These are phyloP conservation scores for Tetragonia tetragonoides DNA, from an alignment of 148 eudicot genomes.

Conservation along the genomic window DNA sequence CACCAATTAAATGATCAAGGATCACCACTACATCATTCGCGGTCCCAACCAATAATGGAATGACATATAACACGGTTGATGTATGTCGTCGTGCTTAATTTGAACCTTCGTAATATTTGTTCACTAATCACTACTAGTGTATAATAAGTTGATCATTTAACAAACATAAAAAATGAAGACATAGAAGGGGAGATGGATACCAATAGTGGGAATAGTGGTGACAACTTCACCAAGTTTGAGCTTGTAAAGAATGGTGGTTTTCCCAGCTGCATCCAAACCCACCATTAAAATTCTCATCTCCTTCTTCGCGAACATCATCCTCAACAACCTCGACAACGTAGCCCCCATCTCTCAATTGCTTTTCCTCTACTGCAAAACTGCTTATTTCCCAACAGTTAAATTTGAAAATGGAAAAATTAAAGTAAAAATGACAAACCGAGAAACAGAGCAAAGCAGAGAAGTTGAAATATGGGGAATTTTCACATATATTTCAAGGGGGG, in stretches of 20 bases:
- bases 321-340: constrained; percentile 52
- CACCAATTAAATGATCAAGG: too few relatives aligned
- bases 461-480: not conserved
- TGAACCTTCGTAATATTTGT: too few relatives aligned
- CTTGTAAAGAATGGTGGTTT: constrained; percentile 82
- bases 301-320: constrained; percentile 58
- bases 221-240: constrained; percentile 84
- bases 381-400: too few relatives aligned
- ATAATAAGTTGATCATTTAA: not conserved
- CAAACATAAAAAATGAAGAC: not conserved
- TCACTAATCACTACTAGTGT: too few relatives aligned
- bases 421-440: too few relatives aligned
- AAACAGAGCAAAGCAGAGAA: not conserved
- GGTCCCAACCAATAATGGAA: too few relatives aligned
- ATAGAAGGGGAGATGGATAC: constrained; percentile 27
- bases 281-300: constrained; percentile 93
- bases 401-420: too few relatives aligned
- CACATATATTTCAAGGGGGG: not conserved
- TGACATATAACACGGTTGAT: too few relatives aligned
- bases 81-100: too few relatives aligned
- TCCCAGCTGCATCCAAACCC: constrained; percentile 85
- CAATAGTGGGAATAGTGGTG: constrained; percentile 80
- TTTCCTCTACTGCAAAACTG: not conserved
- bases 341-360: constrained; percentile 55
- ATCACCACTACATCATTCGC: too few relatives aligned